Conservation (phyloP, 345 rosid genomes). For the Stellera chamaejasme region DNA sequence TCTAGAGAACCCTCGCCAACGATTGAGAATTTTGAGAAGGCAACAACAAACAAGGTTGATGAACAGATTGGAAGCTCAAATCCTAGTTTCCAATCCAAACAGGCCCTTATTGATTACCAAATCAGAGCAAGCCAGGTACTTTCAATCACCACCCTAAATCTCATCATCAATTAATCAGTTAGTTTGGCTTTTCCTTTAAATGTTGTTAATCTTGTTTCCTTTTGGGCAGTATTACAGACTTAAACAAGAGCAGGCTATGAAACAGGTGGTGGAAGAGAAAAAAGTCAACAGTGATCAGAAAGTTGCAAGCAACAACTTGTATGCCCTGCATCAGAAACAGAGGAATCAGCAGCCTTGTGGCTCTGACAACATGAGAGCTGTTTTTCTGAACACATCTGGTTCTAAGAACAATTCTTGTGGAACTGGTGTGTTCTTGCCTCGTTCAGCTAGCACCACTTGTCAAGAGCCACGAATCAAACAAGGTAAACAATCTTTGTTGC, state of each 20-base stretch:
- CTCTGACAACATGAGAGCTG: conserved; percentile 52
- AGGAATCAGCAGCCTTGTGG: conserved; percentile 19
- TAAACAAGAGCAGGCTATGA: conserved; percentile 34
- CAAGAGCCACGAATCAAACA: conserved; percentile 47
- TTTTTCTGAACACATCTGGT: conserved; percentile 46
- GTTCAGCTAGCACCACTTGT: conserved; percentile 23
- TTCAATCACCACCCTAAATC: background rate
- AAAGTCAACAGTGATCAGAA: conserved; percentile 15
- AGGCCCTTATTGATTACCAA: conserved; percentile 51
- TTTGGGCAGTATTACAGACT: conserved; percentile 26
- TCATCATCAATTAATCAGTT: conserved; percentile 1
- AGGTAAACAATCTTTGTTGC: conserved; percentile 25
- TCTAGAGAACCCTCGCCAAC: conserved; percentile 36
- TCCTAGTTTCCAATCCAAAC: conserved; percentile 32
- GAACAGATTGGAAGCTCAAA: conserved; percentile 12
- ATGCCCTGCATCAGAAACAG: conserved; percentile 24
- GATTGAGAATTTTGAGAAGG: conserved; percentile 21
- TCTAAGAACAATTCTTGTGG: conserved; percentile 49
- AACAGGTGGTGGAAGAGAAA: conserved; percentile 17
- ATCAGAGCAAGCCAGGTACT: conserved; percentile 49
- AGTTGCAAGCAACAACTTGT: conserved; percentile 8
- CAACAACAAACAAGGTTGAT: conserved; percentile 12
- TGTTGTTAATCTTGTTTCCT: background rate
- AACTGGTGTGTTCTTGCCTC: conserved; percentile 92
- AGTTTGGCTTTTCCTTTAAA: background rate